Base-by-base conservation (phyloP, 177 flowering plant genomes). In the Vitis hybrid region DNA sequence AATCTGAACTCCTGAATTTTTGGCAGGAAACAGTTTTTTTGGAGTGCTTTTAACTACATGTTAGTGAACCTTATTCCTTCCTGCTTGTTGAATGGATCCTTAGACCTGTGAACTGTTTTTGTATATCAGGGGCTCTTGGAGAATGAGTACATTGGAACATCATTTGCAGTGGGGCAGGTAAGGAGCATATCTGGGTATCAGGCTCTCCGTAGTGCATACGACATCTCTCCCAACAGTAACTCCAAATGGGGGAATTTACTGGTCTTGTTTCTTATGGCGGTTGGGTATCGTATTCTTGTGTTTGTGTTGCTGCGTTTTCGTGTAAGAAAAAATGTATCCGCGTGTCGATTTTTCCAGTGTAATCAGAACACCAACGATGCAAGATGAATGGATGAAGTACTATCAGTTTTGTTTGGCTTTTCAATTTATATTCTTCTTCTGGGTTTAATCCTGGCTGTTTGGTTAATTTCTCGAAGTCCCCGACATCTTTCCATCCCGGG, bases 101-200 rank as follows among this genome's bases (percentile, higher is more conserved):
- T 26, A 26, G 29, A 3, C 29, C 29, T 26, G 29, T 26, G 29
- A 26, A 1, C 45, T 39, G 45, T 7, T 39, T 39, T 39, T 39
- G 45, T 39, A 14, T 14, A 53, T n/a, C 82, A 95, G 98, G 98
- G 99, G 29, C 86, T 96, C 5, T 56, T 96, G 83, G 98, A 96
- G 82, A 96, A 96, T 65, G 99, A 96, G 76, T 96, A 90, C 74
- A 77, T 89, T 3, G 94, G 90, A 15, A 89, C 90, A 31, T 85
- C 89, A 11, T 96, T 83, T 78, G 91, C 97, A 3, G 89, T 94
- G 16, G 99, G 98, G 72, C 87, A 92, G 70, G 97, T 93, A 31
- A 81, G 98, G 74, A 79, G 84, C 68, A 89, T 96, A 72, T 72
- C 98, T 6, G 98, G 97, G 1, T 81, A 75, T 61, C 90, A 96